Base-by-base conservation (phyloP, 441 rosid genomes). In the Pelargonium cotyledonis region DNA sequence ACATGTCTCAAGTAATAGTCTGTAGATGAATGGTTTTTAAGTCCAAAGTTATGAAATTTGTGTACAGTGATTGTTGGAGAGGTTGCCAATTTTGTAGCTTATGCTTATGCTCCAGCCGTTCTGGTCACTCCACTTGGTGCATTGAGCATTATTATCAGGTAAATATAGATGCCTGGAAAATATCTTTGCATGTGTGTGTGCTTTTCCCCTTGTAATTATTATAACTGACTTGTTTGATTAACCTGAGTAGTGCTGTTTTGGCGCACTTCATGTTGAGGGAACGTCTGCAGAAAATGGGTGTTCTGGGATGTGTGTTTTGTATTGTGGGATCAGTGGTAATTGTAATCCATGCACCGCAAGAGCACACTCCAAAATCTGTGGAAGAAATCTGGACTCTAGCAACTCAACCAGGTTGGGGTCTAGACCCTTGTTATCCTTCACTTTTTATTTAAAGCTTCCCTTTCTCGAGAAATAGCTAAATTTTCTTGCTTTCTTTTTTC, bases 51-150 rank as follows among this genome's bases (percentile, higher is more conserved):
- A 26, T 71, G 40, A 77, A 68, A 71, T 63, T 73, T 76, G n/a
- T 73, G 21, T 63, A 69, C 72, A 86, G 90, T 86, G 93, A 82
- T 85, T 79, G 26, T 80, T 11, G 93, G 93, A 68, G 93, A 88
- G 76, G 78, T 82, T 71, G 90, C 90, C 18, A 88, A 88, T 73
- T 88, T 88, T 66, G 88, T 85, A 44, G 90, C 93, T 31, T 88
- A 86, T 68, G 83, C 81, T 35, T 88, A 84, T 83, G 90, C 89
- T 18, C 93, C 90, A 0, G 93, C 93, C n/a, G 88, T 85, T 41
- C 77, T 86, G 46, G 93, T 88, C 68, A 88, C 93, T 0, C 90
- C 93, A 8, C 89, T 86, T 44, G 89, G 93, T 68, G 89, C 90
- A 6, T 65, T 88, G 41, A 88, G 93, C 73, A 86, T 88, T 29